Evolutionary conservation across 2,329 filamentous ascomycete genomes (phyloP).

Genomic region (Apiospora malaysiana): DNA sequence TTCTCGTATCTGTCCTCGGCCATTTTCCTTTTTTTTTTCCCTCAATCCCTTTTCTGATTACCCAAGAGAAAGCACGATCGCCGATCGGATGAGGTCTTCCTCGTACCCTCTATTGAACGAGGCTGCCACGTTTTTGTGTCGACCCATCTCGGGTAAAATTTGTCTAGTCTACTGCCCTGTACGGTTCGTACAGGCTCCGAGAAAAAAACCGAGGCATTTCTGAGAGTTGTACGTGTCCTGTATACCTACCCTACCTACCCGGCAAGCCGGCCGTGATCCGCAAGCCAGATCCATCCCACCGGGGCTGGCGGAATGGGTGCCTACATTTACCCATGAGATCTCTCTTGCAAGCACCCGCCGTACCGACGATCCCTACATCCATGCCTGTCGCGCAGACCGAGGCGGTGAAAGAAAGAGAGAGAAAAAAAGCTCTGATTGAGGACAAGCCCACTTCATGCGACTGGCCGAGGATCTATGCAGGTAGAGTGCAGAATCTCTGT

Average conservation of each 20-base stretch:
- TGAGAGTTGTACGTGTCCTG: not conserved
- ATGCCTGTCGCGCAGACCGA: not conserved
- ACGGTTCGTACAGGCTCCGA: not conserved
- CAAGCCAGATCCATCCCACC: not conserved
- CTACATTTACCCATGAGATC: constrained; percentile 1
- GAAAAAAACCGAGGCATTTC: not conserved
- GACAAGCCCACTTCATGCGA: not conserved
- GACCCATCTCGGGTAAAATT: constrained; percentile 12
- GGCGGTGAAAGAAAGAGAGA: not conserved
- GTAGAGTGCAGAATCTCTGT: constrained; percentile 15
- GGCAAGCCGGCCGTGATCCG: not conserved
- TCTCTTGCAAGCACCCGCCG: not conserved
- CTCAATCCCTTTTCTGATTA: not conserved
- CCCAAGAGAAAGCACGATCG: not conserved
- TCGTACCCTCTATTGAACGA: constrained; percentile 20
- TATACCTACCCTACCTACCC: not conserved
- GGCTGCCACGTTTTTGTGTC: constrained; percentile 25
- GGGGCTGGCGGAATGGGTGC: not conserved
- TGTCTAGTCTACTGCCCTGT: not conserved
- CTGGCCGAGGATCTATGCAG: not conserved
- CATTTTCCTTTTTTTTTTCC: constrained; percentile 10
- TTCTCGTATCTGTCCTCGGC: not conserved
- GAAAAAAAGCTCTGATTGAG: not conserved
- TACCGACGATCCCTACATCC: not conserved
- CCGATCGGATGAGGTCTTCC: constrained; percentile 14